Conservation (phyloP, 163 green algal genomes). For the Chlamydomonas reinhardtii region DNA sequence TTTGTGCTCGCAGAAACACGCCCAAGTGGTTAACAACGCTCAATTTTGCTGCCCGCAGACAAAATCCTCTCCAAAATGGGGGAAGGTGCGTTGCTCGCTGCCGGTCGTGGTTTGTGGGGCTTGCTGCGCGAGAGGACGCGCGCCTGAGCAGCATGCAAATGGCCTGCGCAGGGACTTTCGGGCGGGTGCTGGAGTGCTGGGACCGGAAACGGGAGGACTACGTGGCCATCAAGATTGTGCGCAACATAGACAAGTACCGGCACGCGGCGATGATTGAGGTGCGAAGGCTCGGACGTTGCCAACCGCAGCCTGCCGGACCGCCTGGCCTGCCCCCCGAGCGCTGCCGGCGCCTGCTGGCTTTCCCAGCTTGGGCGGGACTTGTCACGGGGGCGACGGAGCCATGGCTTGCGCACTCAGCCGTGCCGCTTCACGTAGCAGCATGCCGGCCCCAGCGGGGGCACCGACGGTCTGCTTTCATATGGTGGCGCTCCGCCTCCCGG, state of each 20-base stretch:
- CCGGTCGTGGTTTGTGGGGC: no score
- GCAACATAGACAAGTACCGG: constrained; percentile 96
- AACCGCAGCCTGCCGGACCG: not conserved
- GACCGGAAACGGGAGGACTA: constrained; percentile 90
- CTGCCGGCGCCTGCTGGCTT: no score
- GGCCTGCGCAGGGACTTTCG: constrained; percentile 91
- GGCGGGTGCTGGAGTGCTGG: constrained; percentile 98
- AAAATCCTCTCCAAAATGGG: constrained; percentile 97
- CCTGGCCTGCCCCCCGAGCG: no score
- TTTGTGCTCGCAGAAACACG: not conserved
- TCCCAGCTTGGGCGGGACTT: no score
- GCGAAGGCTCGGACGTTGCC: not conserved
- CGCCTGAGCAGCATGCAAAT: no score
- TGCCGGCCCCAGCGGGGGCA: no score
- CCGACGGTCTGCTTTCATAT: no score
- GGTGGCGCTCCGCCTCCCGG: not conserved
- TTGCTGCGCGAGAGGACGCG: no score
- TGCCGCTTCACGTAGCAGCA: no score
- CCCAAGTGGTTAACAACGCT: not conserved
- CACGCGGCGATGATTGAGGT: constrained; percentile 99
- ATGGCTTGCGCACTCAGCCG: no score
- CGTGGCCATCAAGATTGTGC: constrained; percentile 98
- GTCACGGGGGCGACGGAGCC: no score
- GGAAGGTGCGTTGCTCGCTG: constrained; percentile 76
- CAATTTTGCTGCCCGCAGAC: constrained; percentile 72